Evolutionary conservation across 225 moss, liverwort and hornwort species (phyloP).

Genomic region (Ulota crispa): DNA sequence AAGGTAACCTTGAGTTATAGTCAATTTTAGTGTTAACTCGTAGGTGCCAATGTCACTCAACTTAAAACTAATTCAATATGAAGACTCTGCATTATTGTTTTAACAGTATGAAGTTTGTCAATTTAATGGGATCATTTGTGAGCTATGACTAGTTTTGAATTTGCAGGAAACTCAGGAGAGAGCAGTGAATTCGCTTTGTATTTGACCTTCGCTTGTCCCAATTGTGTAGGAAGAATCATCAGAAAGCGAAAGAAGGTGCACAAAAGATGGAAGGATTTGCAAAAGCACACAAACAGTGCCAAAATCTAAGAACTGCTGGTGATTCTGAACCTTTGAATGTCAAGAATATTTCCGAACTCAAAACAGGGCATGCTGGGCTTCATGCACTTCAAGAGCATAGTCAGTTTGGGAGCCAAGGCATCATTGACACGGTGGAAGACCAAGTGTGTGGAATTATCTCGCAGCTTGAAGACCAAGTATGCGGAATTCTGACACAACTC

Average conservation of each 20-base stretch:
- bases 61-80: not conserved
- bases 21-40: not conserved
- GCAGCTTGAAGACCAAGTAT: constrained; percentile 4
- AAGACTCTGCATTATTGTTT: not conserved
- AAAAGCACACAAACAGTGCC: constrained; percentile 9
- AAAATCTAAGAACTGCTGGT: constrained; percentile 8
- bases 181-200: not conserved
- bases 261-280: constrained; percentile 17
- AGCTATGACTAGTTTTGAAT: not conserved
- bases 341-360: not conserved
- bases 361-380: constrained; percentile 27
- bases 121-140: not conserved
- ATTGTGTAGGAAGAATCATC: constrained; percentile 20
- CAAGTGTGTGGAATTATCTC: constrained; percentile 17
- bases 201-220: constrained; percentile 11
- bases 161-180: not conserved
- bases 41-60: not conserved
- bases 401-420: constrained; percentile 10
- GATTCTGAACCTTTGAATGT: not conserved
- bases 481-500: constrained; percentile 22
- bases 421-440: constrained; percentile 1
- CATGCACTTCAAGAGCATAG: constrained; percentile 23
- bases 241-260: constrained; percentile 11
- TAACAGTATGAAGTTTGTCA: not conserved
- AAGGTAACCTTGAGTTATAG: not conserved